Conservation (phyloP, 1,284 basidiomycete genomes). For the Pseudozyma sp. region DNA sequence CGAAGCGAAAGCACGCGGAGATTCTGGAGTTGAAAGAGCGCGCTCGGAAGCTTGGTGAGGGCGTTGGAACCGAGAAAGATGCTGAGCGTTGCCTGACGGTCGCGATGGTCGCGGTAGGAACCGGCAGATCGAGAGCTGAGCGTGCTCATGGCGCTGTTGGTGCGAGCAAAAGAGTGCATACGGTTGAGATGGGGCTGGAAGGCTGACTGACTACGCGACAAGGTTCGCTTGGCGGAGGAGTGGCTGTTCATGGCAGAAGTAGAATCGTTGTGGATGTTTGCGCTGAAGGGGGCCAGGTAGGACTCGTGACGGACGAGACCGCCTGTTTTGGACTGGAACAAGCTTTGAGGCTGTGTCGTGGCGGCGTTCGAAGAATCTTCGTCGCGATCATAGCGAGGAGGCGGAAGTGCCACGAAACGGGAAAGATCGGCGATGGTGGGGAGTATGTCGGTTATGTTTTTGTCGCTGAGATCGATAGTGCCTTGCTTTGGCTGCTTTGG, state of each 20-base stretch:
- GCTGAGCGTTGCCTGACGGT: conserved; percentile 48
- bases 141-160: conserved; percentile 29
- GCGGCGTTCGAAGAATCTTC: neutral
- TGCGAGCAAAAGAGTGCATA: conserved; percentile 34
- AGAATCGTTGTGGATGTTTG: conserved; percentile 32
- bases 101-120: conserved; percentile 40
- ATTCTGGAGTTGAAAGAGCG: conserved; percentile 63
- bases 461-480: conserved; percentile 37
- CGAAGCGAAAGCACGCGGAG: conserved; percentile 65
- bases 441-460: conserved; percentile 41
- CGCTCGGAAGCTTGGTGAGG: conserved; percentile 60
- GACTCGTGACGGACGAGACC: conserved; percentile 49
- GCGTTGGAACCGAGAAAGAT: conserved; percentile 53
- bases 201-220: conserved; percentile 44
- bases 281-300: conserved; percentile 45
- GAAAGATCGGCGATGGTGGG: conserved; percentile 48
- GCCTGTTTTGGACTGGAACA: conserved; percentile 37
- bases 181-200: conserved; percentile 31
- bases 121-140: conserved; percentile 37
- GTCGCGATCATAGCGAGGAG: conserved; percentile 38
- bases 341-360: conserved; percentile 9
- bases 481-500: conserved; percentile 33
- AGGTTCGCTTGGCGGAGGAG: conserved; percentile 7
- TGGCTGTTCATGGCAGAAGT: conserved; percentile 2
- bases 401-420: conserved; percentile 44